Conservation (phyloP, 2,329 filamentous ascomycete genomes). For the Onygenales sp. region DNA sequence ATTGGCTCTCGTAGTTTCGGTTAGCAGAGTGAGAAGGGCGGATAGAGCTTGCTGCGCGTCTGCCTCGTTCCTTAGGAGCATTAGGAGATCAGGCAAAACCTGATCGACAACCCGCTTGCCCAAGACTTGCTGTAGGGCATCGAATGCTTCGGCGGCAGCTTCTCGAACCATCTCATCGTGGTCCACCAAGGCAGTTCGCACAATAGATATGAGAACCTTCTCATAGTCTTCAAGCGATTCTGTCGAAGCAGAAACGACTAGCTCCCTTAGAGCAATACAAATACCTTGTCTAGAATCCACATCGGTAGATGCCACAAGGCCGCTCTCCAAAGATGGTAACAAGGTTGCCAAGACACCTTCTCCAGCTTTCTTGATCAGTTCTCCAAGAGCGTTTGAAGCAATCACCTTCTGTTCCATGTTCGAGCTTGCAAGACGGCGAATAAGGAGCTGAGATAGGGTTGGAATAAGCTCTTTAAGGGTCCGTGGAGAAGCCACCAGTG, state of each 20-base stretch:
- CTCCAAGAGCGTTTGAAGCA: conserved; percentile 90
- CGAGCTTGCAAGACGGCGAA: conserved; percentile 82
- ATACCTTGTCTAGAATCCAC: conserved; percentile 94
- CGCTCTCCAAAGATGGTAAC: conserved; percentile 84
- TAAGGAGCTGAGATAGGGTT: conserved; percentile 88
- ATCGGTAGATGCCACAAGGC: conserved; percentile 77
- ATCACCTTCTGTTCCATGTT: conserved; percentile 99
- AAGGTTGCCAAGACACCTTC: conserved; percentile 83
- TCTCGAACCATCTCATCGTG: conserved; percentile 83
- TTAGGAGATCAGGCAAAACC: conserved; percentile 85
- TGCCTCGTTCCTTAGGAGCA: conserved; percentile 73
- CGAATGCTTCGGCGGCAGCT: conserved; percentile 93
- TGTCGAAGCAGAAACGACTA: conserved; percentile 78
- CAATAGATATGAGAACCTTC: conserved; percentile 87
- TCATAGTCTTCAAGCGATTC: conserved; percentile 92
- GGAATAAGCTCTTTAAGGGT: conserved; percentile 93
- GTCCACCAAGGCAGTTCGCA: conserved; percentile 86
- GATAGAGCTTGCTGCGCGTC: conserved; percentile 87
- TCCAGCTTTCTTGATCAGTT: conserved; percentile 92
- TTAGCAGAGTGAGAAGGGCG: conserved; percentile 85
- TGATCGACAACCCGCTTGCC: conserved; percentile 94
- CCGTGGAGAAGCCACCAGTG: conserved; percentile 79
- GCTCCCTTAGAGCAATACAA: conserved; percentile 87
- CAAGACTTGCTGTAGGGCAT: conserved; percentile 83
- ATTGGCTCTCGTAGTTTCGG: conserved; percentile 86